Conservation (phyloP, 768 basidiomycete species). For the Phanerochaete carnosa region DNA sequence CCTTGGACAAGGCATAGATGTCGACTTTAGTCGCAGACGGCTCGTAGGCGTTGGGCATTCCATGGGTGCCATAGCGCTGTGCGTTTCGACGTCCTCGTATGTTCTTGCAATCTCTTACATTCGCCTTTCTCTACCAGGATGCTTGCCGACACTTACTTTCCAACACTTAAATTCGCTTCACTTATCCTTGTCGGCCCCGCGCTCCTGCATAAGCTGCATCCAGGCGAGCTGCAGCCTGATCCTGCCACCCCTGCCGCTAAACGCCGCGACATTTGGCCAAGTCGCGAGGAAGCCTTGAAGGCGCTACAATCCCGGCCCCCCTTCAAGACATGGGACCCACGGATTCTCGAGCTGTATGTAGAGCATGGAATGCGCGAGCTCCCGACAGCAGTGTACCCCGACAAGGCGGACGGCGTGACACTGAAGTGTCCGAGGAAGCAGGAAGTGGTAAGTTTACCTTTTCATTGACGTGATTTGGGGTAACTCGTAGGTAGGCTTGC, state of each 20-base stretch:
- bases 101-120: not conserved
- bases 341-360: slow-evolving; percentile 41
- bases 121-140: slow-evolving; percentile 31
- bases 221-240: slow-evolving; percentile 9
- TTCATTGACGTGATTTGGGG: not conserved
- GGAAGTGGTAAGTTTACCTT: slow-evolving; percentile 12
- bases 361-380: slow-evolving; percentile 38
- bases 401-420: slow-evolving; percentile 21
- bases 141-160: slow-evolving; percentile 40
- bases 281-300: slow-evolving; percentile 43
- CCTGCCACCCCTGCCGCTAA: slow-evolving; percentile 31
- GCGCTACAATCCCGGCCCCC: slow-evolving; percentile 34
- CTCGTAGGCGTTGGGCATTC: slow-evolving; percentile 55
- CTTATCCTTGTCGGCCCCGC: slow-evolving; percentile 47
- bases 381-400: slow-evolving; percentile 19
- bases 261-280: slow-evolving; percentile 51
- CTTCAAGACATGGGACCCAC: slow-evolving; percentile 49
- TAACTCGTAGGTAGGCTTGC: slow-evolving; percentile 3
- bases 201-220: slow-evolving; percentile 25
- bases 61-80: slow-evolving; percentile 49
- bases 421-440: slow-evolving; percentile 17
- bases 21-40: slow-evolving; percentile 45
- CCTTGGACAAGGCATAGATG: slow-evolving; percentile 42
- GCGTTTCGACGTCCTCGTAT: not conserved
- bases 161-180: slow-evolving; percentile 34